Evolutionary conservation across 2,329 filamentous ascomycete genomes (phyloP).

Genomic region (Paraconiothyrium sp.): DNA sequence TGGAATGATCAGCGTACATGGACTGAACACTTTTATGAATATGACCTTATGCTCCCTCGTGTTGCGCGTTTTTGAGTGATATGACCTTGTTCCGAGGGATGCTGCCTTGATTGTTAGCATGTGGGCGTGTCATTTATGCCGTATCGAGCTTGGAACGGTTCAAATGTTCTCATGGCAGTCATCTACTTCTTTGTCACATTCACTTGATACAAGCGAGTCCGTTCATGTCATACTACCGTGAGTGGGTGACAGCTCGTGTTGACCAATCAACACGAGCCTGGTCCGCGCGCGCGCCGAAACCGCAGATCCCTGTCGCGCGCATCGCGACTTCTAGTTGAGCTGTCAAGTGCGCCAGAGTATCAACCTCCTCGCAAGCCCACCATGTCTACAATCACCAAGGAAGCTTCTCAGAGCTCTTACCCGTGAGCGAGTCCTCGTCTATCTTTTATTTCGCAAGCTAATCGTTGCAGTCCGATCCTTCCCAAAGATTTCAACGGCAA

Average conservation of each 20-base stretch:
- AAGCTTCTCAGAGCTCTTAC: conserved; percentile 78
- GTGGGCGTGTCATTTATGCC: no score
- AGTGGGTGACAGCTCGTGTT: not conserved
- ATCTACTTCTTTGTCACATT: no score
- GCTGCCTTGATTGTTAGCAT: no score
- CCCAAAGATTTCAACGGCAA: conserved; percentile 87
- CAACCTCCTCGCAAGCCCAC: conserved; percentile 14
- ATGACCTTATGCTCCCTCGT: not conserved
- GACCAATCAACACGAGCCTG: conserved; percentile 9
- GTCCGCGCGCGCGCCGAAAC: conserved; percentile 16
- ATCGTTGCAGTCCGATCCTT: conserved; percentile 69
- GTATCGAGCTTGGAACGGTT: no score
- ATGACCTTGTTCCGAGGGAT: no score
- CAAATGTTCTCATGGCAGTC: no score
- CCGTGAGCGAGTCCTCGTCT: conserved; percentile 57
- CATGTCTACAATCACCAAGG: conserved; percentile 87
- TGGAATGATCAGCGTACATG: conserved; percentile 34
- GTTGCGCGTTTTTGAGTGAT: not conserved
- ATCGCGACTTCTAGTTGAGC: conserved; percentile 18
- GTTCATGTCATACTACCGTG: not conserved
- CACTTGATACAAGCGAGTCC: no score
- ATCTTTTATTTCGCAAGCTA: conserved; percentile 10
- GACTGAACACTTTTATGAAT: conserved; percentile 31
- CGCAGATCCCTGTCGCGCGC: conserved; percentile 22
- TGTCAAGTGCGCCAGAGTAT: conserved; percentile 6